Base-by-base conservation (phyloP, 176 grass and related monocot species). In the Ensete glaucum region DNA sequence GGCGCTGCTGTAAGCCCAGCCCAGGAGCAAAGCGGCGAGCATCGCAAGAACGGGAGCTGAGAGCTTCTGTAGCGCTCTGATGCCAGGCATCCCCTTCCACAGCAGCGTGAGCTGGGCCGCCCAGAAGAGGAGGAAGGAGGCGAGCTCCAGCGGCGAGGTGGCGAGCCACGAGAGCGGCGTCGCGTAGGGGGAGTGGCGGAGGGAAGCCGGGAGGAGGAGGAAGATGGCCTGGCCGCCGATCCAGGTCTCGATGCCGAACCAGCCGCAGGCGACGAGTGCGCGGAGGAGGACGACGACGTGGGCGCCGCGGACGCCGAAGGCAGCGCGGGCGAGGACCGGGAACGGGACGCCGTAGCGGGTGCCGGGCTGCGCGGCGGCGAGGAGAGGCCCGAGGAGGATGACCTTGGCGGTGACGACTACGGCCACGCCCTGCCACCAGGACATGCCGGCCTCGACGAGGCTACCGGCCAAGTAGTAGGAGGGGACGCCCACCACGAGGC, bases 181-280 rank as follows among this genome's bases (percentile, higher is more conserved):
- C 1, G 68, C 71, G 54, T 54, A 76, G 75, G 59, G 62, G 29
- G 67, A 77, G 21, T 48, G 52, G 26, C 53, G 64, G 71, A 76
- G 73, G 2, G 80, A 74, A 26, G 71, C 8, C 34, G 80, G 81
- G 43, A 87, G 54, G 52, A 83, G 67, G 22, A 83, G 67, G 63
- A 79, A 68, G 15, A 83, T 17, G 52, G 81, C 62, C 48, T 83
- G 81, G 20, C 78, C 76, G 52, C 80, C 81, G 48, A 87, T 83
- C 76, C 76, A 87, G 12, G 85, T 73, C 76, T 87, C 81, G 67
- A 87, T 72, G 74, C 73, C 81, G 27, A 70, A 79, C 84, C 84
- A 86, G 29, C 85, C 85, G 51, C 85, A 87, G 50, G 85, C 85
- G 54, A 87, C 80, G 50, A 87, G 29, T 25, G 76, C 80, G 43